Evolutionary conservation across 768 basidiomycete genomes (phyloP).

Genomic region (Tephrocybe sp.): DNA sequence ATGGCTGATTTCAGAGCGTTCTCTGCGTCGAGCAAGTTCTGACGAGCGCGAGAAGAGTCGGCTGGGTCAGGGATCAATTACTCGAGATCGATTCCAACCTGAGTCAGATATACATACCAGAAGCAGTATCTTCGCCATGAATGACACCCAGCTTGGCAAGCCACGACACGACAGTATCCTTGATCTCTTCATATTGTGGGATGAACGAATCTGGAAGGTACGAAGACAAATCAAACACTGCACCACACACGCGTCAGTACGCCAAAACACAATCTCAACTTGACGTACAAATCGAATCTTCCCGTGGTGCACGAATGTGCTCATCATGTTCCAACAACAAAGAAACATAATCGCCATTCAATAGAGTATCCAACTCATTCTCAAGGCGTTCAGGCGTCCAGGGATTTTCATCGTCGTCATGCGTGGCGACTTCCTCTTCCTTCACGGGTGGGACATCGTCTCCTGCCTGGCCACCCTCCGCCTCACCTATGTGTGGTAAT

Average conservation of each 20-base stretch:
- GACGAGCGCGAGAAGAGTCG: slow-evolving; percentile 63
- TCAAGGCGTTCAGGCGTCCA: slow-evolving; percentile 64
- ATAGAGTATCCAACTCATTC: slow-evolving; percentile 50
- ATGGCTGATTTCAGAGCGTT: slow-evolving; percentile 49
- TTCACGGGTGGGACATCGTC: slow-evolving; percentile 29
- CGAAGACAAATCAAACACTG: slow-evolving; percentile 76
- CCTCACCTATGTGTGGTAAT: slow-evolving; percentile 70
- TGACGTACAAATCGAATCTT: slow-evolving; percentile 55
- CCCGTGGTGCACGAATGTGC: slow-evolving; percentile 47
- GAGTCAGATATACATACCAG: slow-evolving; percentile 13
- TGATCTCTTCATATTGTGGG: slow-evolving; percentile 69
- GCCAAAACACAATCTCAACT: not conserved
- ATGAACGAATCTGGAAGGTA: slow-evolving; percentile 84
- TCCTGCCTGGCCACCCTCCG: slow-evolving; percentile 43
- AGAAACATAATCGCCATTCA: slow-evolving; percentile 67
- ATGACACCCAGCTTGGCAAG: slow-evolving; percentile 64
- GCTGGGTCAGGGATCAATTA: slow-evolving; percentile 16
- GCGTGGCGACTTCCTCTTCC: slow-evolving; percentile 30
- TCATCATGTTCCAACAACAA: slow-evolving; percentile 79
- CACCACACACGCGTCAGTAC: slow-evolving; percentile 1
- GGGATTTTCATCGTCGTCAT: slow-evolving; percentile 57
- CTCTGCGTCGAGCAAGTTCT: slow-evolving; percentile 63
- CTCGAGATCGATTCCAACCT: not conserved
- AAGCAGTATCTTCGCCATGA: slow-evolving; percentile 37
- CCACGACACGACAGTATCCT: slow-evolving; percentile 57